Conservation (phyloP, 2,329 filamentous ascomycete genomes). For the Microdochium paspali region DNA sequence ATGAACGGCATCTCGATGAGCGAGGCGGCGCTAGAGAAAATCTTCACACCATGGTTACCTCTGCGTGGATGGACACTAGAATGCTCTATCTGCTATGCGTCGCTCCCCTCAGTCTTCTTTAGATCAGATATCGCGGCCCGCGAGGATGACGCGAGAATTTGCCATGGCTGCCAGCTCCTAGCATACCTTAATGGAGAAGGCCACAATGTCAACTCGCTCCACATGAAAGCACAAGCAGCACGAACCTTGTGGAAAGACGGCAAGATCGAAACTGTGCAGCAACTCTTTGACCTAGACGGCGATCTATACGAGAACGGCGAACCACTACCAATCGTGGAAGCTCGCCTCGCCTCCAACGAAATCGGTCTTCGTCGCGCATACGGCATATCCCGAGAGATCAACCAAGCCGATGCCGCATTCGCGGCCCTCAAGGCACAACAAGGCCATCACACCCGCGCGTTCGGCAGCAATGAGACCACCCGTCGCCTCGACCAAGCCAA, state of each 20-base stretch:
- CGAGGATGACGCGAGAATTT: constrained; percentile 1
- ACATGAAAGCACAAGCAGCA: background rate
- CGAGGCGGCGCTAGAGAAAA: background rate
- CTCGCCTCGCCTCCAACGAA: background rate
- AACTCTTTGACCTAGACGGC: background rate
- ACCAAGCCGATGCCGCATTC: background rate
- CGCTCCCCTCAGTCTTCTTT: constrained; percentile 9
- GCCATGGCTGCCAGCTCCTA: constrained; percentile 12
- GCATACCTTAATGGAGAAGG: background rate
- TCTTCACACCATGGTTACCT: background rate
- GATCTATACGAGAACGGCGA: background rate
- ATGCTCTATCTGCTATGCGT: constrained; percentile 7
- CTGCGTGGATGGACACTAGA: background rate
- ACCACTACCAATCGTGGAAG: background rate
- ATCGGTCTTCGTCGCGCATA: background rate
- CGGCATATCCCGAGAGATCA: background rate
- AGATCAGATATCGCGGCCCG: background rate
- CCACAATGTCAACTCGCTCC: constrained; percentile 4
- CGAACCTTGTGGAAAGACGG: background rate
- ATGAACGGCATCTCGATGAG: constrained; percentile 7
- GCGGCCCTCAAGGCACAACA: background rate
- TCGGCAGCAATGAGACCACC: background rate
- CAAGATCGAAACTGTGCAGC: background rate
- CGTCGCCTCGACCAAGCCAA: background rate
- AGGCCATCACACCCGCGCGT: background rate